Evolutionary conservation across 257 asterid species (phyloP).

Genomic region (Jacaranda copaia): DNA sequence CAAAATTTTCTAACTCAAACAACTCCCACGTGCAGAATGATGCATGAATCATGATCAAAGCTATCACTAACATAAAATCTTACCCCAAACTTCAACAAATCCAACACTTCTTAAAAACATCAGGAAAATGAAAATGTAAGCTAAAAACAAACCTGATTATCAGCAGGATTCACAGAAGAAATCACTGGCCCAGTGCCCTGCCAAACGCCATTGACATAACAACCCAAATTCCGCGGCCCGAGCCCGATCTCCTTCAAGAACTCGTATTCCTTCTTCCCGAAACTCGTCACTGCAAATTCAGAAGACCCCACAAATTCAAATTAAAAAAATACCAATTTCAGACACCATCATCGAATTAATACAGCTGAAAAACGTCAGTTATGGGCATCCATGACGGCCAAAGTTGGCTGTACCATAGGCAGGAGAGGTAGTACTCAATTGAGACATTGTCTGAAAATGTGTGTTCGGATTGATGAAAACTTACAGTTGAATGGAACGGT

Average conservation of each 20-base stretch:
- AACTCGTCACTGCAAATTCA: constrained; percentile 69
- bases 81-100: constrained; percentile 15
- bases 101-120: background rate
- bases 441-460: constrained; percentile 46
- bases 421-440: constrained; percentile 67
- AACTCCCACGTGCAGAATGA: background rate
- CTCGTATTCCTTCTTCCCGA: constrained; percentile 71
- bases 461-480: constrained; percentile 19
- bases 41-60: constrained; percentile 14
- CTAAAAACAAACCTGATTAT: constrained; percentile 64
- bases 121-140: background rate
- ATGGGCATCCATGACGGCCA: background rate
- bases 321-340: constrained; percentile 11
- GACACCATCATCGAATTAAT: constrained; percentile 13
- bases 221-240: constrained; percentile 70
- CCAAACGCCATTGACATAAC: constrained; percentile 81
- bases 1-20: too few relatives aligned
- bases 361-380: background rate
- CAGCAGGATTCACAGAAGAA: constrained; percentile 74
- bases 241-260: constrained; percentile 86
- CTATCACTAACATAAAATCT: background rate
- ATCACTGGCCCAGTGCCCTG: constrained; percentile 76
- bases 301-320: constrained; percentile 1
- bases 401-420: constrained; percentile 50
- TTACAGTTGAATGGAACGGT: constrained; percentile 34